Evolutionary conservation across 2,329 filamentous ascomycete species (phyloP).

Genomic region (Kalmusia sp.): DNA sequence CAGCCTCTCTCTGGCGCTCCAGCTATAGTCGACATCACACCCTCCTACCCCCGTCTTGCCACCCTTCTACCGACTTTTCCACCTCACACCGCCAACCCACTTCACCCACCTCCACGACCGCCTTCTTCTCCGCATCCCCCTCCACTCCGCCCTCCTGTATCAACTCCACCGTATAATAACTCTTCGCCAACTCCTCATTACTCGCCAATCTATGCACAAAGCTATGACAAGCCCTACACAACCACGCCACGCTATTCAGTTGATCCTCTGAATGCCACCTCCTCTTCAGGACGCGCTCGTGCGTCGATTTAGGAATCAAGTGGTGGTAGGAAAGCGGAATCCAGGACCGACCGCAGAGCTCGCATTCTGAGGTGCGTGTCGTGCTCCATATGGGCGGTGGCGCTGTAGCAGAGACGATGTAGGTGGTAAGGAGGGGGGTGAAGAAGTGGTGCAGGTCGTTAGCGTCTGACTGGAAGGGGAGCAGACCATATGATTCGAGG

Average conservation of each 20-base stretch:
- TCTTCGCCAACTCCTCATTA: constrained; percentile 78
- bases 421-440: constrained; percentile 67
- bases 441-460: constrained; percentile 62
- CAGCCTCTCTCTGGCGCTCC: too few species aligned
- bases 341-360: constrained; percentile 78
- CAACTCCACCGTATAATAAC: constrained; percentile 76
- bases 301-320: constrained; percentile 79
- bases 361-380: constrained; percentile 67
- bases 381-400: constrained; percentile 69
- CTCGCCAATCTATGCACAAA: constrained; percentile 78
- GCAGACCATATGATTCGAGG: constrained; percentile 70
- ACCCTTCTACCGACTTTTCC: constrained; percentile 66
- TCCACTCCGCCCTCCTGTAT: constrained; percentile 67
- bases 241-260: constrained; percentile 82
- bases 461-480: constrained; percentile 51
- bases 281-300: constrained; percentile 76
- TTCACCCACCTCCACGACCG: constrained; percentile 74
- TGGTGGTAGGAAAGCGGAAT: constrained; percentile 84
- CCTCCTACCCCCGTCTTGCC: neutral
- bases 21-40: neutral
- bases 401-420: constrained; percentile 64
- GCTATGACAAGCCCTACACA: constrained; percentile 83
- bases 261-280: constrained; percentile 80
- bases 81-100: constrained; percentile 77
- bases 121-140: constrained; percentile 67